These are phyloP conservation scores for Phaffia rhodozyma DNA, from an alignment of 1,284 basidiomycete species.

Conservation along the genomic window DNA sequence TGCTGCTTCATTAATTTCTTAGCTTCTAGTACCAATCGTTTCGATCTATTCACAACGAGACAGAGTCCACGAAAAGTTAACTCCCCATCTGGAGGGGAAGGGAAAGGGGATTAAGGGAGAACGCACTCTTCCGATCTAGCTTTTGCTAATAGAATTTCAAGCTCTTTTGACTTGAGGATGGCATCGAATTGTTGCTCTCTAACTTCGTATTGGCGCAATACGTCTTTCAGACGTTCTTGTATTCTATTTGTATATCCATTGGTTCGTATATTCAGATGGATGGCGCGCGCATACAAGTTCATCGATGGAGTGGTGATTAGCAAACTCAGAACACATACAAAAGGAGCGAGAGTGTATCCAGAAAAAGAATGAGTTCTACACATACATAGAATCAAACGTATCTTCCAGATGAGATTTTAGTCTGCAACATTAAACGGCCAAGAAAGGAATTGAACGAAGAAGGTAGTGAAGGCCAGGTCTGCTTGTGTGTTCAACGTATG, in stretches of 20 bases:
- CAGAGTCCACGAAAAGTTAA: too few relatives aligned
- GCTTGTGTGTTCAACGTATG: background rate
- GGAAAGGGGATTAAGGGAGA: too few relatives aligned
- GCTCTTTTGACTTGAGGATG: slow-evolving; percentile 71
- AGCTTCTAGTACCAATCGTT: too few relatives aligned
- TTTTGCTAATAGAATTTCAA: slow-evolving; percentile 65
- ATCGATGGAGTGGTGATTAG: background rate
- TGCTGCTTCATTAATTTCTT: too few relatives aligned
- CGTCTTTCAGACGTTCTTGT: slow-evolving; percentile 65
- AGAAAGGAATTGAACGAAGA: background rate
- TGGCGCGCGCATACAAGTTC: background rate
- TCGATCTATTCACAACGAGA: too few relatives aligned
- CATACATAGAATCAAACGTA: slow-evolving; percentile 17
- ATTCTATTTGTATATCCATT: slow-evolving; percentile 40
- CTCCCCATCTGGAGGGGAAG: too few relatives aligned
- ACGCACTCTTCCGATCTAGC: slow-evolving; percentile 53
- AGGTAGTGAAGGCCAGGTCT: background rate
- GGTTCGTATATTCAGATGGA: background rate
- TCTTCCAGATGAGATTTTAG: slow-evolving; percentile 11
- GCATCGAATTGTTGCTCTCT: slow-evolving; percentile 77
- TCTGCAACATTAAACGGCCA: background rate
- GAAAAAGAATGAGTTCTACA: background rate
- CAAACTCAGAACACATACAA: background rate
- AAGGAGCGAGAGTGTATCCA: background rate
- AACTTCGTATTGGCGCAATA: slow-evolving; percentile 68